phyloP scores from a whole-genome alignment of 1,139 yeast species.

The Blastobotrys serpentis region DNA sequence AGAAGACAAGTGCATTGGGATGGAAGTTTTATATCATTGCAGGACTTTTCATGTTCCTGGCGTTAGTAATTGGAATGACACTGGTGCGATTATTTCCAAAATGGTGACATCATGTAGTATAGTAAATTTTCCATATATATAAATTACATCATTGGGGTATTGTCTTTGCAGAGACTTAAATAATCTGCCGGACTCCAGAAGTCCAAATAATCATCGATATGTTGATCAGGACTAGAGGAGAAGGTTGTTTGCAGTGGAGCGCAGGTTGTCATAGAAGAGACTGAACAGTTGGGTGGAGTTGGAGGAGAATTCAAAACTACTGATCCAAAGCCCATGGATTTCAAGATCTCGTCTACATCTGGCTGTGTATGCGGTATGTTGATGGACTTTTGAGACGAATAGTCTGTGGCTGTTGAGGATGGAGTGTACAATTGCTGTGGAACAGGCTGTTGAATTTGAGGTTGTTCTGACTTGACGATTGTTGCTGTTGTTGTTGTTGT shows the following conservation, averaged over 20 bases:
- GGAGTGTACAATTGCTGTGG: neutral
- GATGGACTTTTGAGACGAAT: neutral
- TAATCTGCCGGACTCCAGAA: constrained; percentile 21
- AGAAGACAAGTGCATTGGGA: constrained; percentile 39
- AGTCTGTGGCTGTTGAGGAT: neutral
- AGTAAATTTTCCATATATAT: constrained; percentile 1
- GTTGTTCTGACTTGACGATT: neutral
- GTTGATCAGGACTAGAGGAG: neutral
- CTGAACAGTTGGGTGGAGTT: neutral
- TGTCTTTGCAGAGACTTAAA: constrained; percentile 14
- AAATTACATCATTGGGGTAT: neutral
- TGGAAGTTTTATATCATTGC: constrained; percentile 43
- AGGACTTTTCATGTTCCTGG: constrained; percentile 36
- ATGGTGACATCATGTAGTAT: constrained; percentile 31
- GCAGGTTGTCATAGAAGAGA: neutral
- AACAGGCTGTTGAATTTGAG: neutral
- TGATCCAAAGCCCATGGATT: constrained; percentile 8
- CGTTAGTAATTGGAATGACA: constrained; percentile 38
- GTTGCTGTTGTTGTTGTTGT: neutral
- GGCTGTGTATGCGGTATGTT: neutral
- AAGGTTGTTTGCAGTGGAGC: constrained; percentile 6
- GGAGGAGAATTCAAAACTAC: neutral
- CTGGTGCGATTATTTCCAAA: constrained; percentile 41
- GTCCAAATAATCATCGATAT: constrained; percentile 17
- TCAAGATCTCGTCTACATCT: constrained; percentile 7